phyloP scores from a whole-genome alignment of 2,329 filamentous ascomycete species.

The Cordyceps javanica region DNA sequence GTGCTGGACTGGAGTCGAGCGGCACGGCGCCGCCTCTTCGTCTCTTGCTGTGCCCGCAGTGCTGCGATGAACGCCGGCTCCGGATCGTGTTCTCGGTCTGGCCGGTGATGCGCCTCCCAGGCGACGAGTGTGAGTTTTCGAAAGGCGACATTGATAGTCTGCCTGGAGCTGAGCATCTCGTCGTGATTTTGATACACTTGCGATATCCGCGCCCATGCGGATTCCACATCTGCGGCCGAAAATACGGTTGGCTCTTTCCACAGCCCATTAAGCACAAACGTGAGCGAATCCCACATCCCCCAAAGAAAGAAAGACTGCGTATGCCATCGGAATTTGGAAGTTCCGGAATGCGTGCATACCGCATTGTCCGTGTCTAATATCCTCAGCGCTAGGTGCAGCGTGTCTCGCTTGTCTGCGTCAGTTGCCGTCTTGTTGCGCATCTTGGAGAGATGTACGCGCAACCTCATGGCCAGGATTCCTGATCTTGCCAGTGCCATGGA shows the following conservation, averaged over 20 bases:
- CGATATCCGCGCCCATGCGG: conserved; percentile 21
- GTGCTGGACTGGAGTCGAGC: background rate
- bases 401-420: conserved; percentile 18
- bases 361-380: conserved; percentile 30
- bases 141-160: conserved; percentile 24
- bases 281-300: conserved; percentile 26
- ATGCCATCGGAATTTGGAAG: conserved; percentile 26
- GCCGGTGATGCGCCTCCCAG: conserved; percentile 21
- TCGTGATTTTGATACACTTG: conserved; percentile 24
- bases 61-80: conserved; percentile 22
- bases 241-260: conserved; percentile 19
- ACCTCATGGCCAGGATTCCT: conserved; percentile 22
- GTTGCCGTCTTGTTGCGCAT: conserved; percentile 22
- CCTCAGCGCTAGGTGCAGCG: conserved; percentile 29
- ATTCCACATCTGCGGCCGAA: conserved; percentile 14
- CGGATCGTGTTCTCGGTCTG: background rate
- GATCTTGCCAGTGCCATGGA: conserved; percentile 22
- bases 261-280: conserved; percentile 24
- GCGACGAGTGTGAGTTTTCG: conserved; percentile 26
- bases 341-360: conserved; percentile 19
- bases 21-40: background rate
- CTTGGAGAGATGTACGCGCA: conserved; percentile 18
- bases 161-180: conserved; percentile 23
- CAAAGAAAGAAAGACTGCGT: conserved; percentile 28
- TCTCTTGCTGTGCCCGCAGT: background rate